Evolutionary conservation across 2,329 filamentous ascomycete genomes (phyloP).

Genomic region (Diaporthe nobilis): DNA sequence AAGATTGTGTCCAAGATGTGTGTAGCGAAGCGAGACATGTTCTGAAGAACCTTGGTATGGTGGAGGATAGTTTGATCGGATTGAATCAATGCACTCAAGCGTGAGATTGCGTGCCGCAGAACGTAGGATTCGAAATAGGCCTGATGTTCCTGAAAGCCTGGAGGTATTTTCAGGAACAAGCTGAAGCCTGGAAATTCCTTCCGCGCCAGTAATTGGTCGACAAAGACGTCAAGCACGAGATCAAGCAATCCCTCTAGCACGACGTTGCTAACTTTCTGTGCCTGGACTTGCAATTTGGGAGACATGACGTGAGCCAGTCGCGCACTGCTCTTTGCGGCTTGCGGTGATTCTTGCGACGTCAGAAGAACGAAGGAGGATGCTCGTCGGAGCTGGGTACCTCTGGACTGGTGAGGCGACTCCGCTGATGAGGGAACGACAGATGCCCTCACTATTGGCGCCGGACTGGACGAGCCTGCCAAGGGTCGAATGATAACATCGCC

Average conservation of each 20-base stretch:
- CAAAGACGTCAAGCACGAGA: slow-evolving; percentile 83
- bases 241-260: slow-evolving; percentile 84
- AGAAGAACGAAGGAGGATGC: slow-evolving; percentile 94
- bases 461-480: slow-evolving; percentile 71
- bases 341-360: slow-evolving; percentile 75
- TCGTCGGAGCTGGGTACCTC: slow-evolving; percentile 78
- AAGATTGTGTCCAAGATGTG: slow-evolving; percentile 93
- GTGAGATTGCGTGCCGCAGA: slow-evolving; percentile 79
- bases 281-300: slow-evolving; percentile 65
- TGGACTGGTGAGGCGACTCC: slow-evolving; percentile 56
- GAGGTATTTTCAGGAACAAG: slow-evolving; percentile 88
- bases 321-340: slow-evolving; percentile 68
- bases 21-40: slow-evolving; percentile 83
- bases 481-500: slow-evolving; percentile 88
- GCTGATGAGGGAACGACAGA: slow-evolving; percentile 69
- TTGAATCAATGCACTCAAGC: slow-evolving; percentile 78
- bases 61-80: slow-evolving; percentile 79
- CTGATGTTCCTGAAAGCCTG: slow-evolving; percentile 94
- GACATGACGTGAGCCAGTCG: slow-evolving; percentile 75
- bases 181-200: slow-evolving; percentile 94
- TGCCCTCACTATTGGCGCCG: slow-evolving; percentile 81
- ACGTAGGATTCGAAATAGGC: slow-evolving; percentile 96
- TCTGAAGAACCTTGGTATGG: slow-evolving; percentile 88
- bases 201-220: slow-evolving; percentile 85
- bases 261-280: slow-evolving; percentile 72